phyloP scores from a whole-genome alignment of 1,284 basidiomycete genomes.

The Acaromyces ingoldii region DNA sequence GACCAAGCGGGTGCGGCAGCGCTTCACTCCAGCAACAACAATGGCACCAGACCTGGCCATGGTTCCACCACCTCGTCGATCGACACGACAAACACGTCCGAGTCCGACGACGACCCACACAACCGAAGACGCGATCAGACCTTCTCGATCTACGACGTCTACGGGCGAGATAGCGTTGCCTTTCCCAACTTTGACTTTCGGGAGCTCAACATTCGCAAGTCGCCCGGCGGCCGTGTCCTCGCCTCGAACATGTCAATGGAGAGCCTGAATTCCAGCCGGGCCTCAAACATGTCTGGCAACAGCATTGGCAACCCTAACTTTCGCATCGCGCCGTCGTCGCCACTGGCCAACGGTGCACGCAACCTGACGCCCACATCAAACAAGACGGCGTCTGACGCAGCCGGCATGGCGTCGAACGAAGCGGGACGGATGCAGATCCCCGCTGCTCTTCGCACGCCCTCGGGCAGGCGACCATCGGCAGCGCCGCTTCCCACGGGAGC shows the following conservation, averaged over 20 bases:
- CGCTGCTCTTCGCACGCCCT: constrained; percentile 24
- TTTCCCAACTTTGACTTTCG: constrained; percentile 42
- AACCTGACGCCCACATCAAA: too few species aligned
- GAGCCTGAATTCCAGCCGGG: too few species aligned
- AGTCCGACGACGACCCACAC: constrained; percentile 24
- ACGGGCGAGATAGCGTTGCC: constrained; percentile 44
- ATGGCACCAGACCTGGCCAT: constrained; percentile 1
- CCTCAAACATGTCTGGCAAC: too few species aligned
- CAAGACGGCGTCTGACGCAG: too few species aligned
- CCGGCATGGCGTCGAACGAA: not conserved
- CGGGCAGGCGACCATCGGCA: constrained; percentile 32
- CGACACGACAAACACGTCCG: constrained; percentile 26
- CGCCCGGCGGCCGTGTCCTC: not conserved
- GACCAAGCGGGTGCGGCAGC: not conserved
- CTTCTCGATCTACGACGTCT: constrained; percentile 46
- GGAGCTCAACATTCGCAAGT: not conserved
- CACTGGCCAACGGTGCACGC: too few species aligned
- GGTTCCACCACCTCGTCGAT: constrained; percentile 1
- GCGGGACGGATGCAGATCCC: not conserved
- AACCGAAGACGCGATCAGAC: constrained; percentile 33
- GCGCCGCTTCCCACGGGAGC: constrained; percentile 25
- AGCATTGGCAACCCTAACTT: too few species aligned
- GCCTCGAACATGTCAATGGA: not conserved
- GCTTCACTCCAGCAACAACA: not conserved
- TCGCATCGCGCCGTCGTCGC: too few species aligned